Evolutionary conservation across 2,329 filamentous ascomycete species (phyloP).

Genomic region (Curvularia sp.): DNA sequence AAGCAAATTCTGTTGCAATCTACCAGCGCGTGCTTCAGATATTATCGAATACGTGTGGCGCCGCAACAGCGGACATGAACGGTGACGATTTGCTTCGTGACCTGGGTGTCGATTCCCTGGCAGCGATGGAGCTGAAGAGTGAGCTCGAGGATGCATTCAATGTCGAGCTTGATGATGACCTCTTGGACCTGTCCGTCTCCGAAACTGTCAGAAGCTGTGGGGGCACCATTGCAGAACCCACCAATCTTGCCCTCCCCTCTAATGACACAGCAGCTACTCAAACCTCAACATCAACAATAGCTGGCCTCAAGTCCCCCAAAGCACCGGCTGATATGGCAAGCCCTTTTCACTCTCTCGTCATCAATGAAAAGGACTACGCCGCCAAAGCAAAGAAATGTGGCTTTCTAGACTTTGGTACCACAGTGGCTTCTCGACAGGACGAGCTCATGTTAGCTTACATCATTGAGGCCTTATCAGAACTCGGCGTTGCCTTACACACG

Average conservation of each 20-base stretch:
- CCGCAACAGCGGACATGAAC: neutral
- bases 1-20: neutral
- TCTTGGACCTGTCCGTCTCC: conserved; percentile 1
- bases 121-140: conserved; percentile 16
- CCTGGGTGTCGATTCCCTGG: conserved; percentile 3
- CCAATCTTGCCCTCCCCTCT: neutral
- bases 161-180: neutral
- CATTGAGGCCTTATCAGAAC: conserved; percentile 13
- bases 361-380: neutral
- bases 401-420: conserved; percentile 6
- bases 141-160: conserved; percentile 6
- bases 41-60: conserved; percentile 1
- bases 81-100: conserved; percentile 1
- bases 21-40: conserved; percentile 3
- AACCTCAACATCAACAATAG: neutral
- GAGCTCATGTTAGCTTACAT: conserved; percentile 22
- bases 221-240: neutral
- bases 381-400: conserved; percentile 8
- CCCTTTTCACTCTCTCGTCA: conserved; percentile 6
- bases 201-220: neutral
- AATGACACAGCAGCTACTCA: neutral
- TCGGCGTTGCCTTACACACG: conserved; percentile 11
- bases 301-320: neutral
- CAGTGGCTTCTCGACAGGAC: conserved; percentile 13
- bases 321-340: neutral